Evolutionary conservation across 805 yeast species (phyloP).

Genomic region (Ogataea trehalophila): DNA sequence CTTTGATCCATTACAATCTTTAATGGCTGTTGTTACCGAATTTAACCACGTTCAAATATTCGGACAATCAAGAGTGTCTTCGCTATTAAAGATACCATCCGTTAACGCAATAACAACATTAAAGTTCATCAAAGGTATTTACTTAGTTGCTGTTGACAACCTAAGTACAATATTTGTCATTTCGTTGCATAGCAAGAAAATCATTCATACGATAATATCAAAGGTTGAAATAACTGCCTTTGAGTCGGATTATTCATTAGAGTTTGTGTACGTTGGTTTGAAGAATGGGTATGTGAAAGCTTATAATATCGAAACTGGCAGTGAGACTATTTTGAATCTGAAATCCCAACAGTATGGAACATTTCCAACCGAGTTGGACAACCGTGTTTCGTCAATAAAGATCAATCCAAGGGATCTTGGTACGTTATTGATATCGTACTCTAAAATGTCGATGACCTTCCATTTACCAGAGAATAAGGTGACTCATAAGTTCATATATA

Average conservation of each 20-base stretch:
- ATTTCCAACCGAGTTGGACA: slow-evolving; percentile 46
- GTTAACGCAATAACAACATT: slow-evolving; percentile 49
- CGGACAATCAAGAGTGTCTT: slow-evolving; percentile 81
- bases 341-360: slow-evolving; percentile 67
- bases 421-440: slow-evolving; percentile 66
- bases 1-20: slow-evolving; percentile 83
- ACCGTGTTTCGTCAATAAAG: slow-evolving; percentile 58
- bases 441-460: slow-evolving; percentile 63
- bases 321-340: slow-evolving; percentile 57
- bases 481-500: slow-evolving; percentile 55
- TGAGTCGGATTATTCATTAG: slow-evolving; percentile 81
- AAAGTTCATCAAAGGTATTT: slow-evolving; percentile 73
- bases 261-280: slow-evolving; percentile 80
- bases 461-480: slow-evolving; percentile 57
- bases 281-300: slow-evolving; percentile 67
- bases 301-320: slow-evolving; percentile 79
- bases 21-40: slow-evolving; percentile 76
- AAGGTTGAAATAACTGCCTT: slow-evolving; percentile 64
- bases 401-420: slow-evolving; percentile 92
- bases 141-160: slow-evolving; percentile 66
- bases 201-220: slow-evolving; percentile 56
- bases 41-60: slow-evolving; percentile 67
- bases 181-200: slow-evolving; percentile 59
- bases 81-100: slow-evolving; percentile 50
- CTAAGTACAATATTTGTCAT: slow-evolving; percentile 60